Conservation (phyloP, 2,329 filamentous ascomycete genomes). For the Alternaria alternata region DNA sequence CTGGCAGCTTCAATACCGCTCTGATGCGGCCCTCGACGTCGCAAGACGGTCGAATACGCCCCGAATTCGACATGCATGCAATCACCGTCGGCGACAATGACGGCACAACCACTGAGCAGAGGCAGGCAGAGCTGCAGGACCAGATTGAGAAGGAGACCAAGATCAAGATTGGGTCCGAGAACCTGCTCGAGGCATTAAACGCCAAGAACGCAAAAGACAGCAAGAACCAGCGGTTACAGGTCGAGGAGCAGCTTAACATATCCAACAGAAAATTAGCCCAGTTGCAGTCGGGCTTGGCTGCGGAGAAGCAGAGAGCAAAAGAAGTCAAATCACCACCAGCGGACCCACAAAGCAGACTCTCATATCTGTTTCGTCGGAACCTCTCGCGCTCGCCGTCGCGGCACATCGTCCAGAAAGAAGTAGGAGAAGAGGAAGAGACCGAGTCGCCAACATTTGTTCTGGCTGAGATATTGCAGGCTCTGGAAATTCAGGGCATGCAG, state of each 20-base stretch:
- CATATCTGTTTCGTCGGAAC: slow-evolving; percentile 65
- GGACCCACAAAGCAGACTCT: slow-evolving; percentile 60
- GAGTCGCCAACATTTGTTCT: slow-evolving; percentile 94
- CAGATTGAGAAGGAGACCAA: slow-evolving; percentile 94
- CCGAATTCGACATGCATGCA: slow-evolving; percentile 63
- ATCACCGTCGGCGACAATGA: slow-evolving; percentile 68
- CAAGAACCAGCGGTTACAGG: slow-evolving; percentile 67
- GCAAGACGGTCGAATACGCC: slow-evolving; percentile 66
- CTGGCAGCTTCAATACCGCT: slow-evolving; percentile 89
- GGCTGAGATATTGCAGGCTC: slow-evolving; percentile 85
- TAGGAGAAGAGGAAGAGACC: slow-evolving; percentile 70
- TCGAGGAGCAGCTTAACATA: slow-evolving; percentile 86
- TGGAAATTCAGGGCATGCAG: slow-evolving; percentile 86
- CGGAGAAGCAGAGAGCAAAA: slow-evolving; percentile 67
- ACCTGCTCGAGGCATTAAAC: slow-evolving; percentile 93
- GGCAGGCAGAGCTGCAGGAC: slow-evolving; percentile 78
- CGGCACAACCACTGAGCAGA: slow-evolving; percentile 70
- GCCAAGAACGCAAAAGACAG: slow-evolving; percentile 95
- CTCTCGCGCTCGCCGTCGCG: slow-evolving; percentile 62
- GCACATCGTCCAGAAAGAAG: slow-evolving; percentile 61
- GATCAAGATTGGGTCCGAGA: slow-evolving; percentile 97
- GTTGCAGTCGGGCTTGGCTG: slow-evolving; percentile 66
- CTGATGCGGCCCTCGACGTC: slow-evolving; percentile 73
- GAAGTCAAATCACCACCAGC: slow-evolving; percentile 59
- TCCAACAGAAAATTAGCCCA: slow-evolving; percentile 77